Base-by-base conservation (phyloP, 2,329 filamentous ascomycete genomes). In the Thermomyces lanuginosus region DNA sequence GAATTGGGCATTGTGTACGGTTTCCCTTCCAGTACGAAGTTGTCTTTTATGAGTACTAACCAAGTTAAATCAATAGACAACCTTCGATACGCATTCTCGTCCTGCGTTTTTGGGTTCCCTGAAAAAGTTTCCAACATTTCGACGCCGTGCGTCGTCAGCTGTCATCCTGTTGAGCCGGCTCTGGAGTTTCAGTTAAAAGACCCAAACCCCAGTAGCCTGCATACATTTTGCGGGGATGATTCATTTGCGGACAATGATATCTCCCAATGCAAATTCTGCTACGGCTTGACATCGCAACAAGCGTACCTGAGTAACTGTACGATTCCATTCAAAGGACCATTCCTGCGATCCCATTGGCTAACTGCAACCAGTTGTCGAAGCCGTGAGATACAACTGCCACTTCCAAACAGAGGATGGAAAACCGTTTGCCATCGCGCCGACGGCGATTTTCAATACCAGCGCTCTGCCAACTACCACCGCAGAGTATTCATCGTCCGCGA, bases 1-100 rank as follows among this genome's bases (percentile, higher is more conserved):
- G 6, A 41, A 52, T 35, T 61, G 54, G 56, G 57, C 49, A 19
- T 40, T 61, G 22, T 57, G 58, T 61, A 55, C 35, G 56, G 35
- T 18, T 15, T 10, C n/a, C 14, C 22, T 27, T 9, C n/a, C n/a
- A n/a, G n/a, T n/a, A n/a, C n/a, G n/a, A n/a, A n/a, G n/a, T 6
- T 16, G 16, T 27, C 14, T 3, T 28, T 15, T 8, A 8, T 16
- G 6, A 16, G 28, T 22, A 22, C 16, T 29, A 27, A 26, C 35
- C 38, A 27, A 37, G 40, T 19, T 18, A 24, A 7, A 21, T 21
- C 10, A 9, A 8, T 36, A 61, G 58, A 56, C 40, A 60, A 60
- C 27, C 46, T 61, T 24, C 56, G 58, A 21, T 61, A 47, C 34
- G 47, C 56, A 1, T 49, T 60, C 20, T 49, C 54, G 4, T 48